These are phyloP conservation scores for Scolecobasidium constrictum DNA, from an alignment of 2,329 filamentous ascomycete species.

Conservation along the genomic window DNA sequence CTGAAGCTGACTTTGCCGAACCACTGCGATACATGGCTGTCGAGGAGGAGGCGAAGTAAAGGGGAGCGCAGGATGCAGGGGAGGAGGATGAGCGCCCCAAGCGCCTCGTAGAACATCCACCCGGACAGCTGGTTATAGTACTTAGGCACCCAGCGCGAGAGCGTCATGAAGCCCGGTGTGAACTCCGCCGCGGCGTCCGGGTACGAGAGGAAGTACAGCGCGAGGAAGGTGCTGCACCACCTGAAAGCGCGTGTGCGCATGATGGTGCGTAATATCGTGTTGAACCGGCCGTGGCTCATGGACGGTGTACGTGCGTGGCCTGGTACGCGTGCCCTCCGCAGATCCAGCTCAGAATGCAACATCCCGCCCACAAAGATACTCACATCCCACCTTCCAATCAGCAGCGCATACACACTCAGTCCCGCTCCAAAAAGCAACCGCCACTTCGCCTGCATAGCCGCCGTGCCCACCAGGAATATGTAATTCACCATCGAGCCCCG, in stretches of 20 bases:
- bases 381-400: not conserved
- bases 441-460: not conserved
- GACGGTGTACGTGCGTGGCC: not conserved
- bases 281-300: too few relatives aligned
- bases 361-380: not conserved
- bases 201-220: not conserved
- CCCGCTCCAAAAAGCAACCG: not conserved
- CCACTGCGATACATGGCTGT: not conserved
- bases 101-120: not conserved
- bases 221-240: not conserved
- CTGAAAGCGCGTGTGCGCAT: too few relatives aligned
- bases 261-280: not conserved
- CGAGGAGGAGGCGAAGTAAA: not conserved
- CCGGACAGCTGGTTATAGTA: not conserved
- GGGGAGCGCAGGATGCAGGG: not conserved
- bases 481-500: not conserved
- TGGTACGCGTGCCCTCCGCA: not conserved
- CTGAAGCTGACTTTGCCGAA: slow-evolving; percentile 1
- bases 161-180: not conserved
- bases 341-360: not conserved
- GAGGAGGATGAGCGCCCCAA: not conserved
- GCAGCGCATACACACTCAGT: not conserved
- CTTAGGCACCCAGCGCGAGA: not conserved
- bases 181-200: not conserved
- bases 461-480: not conserved